These are phyloP conservation scores for Volutella citrinella DNA, from an alignment of 2,329 filamentous ascomycete genomes.

Conservation along the genomic window DNA sequence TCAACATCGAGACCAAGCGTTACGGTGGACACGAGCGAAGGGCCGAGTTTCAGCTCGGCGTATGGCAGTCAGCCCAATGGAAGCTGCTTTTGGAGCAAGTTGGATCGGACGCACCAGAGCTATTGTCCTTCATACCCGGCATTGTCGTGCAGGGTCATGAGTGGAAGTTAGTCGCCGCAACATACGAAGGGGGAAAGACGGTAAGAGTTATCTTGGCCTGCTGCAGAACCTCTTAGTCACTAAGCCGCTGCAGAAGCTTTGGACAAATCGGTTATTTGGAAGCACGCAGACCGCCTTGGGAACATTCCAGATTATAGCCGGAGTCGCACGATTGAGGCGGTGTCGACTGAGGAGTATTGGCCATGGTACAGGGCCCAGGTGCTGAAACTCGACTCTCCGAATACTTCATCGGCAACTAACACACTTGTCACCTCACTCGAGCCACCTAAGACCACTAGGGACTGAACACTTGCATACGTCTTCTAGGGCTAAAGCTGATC, in stretches of 20 bases:
- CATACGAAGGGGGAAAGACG: constrained; percentile 7
- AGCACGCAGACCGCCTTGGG: constrained; percentile 6
- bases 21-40: not conserved
- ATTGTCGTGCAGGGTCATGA: constrained; percentile 11
- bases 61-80: constrained; percentile 11
- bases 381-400: no score
- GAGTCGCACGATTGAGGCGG: no score
- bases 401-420: no score
- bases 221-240: no score
- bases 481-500: no score
- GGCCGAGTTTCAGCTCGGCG: constrained; percentile 3
- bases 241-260: no score
- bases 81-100: not conserved
- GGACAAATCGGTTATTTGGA: constrained; percentile 8
- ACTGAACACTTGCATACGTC: no score
- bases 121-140: constrained; percentile 8
- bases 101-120: not conserved
- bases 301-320: constrained; percentile 8
- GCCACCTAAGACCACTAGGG: no score
- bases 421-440: no score
- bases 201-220: no score
- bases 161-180: constrained; percentile 11
- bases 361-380: no score
- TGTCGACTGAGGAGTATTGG: no score
- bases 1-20: constrained; percentile 8